Base-by-base conservation (phyloP, 2,329 filamentous ascomycete species). In the Alternaria panax region DNA sequence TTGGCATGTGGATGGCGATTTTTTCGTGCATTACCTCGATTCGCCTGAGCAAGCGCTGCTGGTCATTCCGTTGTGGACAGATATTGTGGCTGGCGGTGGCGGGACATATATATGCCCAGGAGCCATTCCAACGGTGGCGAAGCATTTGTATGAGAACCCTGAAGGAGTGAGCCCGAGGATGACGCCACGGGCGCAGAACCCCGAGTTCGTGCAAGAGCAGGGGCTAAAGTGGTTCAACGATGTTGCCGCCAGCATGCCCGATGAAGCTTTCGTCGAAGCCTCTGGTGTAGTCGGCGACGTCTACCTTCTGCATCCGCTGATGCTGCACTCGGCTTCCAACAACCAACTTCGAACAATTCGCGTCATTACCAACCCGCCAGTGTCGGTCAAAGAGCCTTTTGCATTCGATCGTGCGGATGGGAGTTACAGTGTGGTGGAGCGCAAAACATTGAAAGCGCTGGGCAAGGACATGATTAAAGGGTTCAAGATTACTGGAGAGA, bases 1-100 rank as follows among this genome's bases (percentile, higher is more conserved):
- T 22, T 91, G 89, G 88, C 89, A 91, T 75, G 87, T 90, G 18
- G 88, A 91, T 75, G 88, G 89, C 8, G 88, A 91, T 66, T 91
- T 90, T 75, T 91, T 91, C 72, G 82, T 89, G 5, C 89, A 91
- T 78, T 92, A 88, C 65, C 84, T 92, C 34, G 89, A 91, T 71
- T 88, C 85, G 20, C 86, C 86, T 0, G 89, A 92, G 78, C 89
- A 92, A 74, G 89, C 82, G 0, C 77, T 91, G 14, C 80, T 91
- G 1, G 87, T 91, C 12, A 90, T 90, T 40, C 88, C 89, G 1
- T 75, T 91, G 5, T 91, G 88, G 78, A 87, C 83, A 0, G 88
- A 91, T 69, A 86, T 91, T 51, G 77, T 79, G 8, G 75, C 84
- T 0, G 81, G 83, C 32, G 88, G 86, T 5, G 89, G 89, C 25